Conservation (phyloP, 2,329 filamentous ascomycete genomes). For the Stachybotrys chartarum region DNA sequence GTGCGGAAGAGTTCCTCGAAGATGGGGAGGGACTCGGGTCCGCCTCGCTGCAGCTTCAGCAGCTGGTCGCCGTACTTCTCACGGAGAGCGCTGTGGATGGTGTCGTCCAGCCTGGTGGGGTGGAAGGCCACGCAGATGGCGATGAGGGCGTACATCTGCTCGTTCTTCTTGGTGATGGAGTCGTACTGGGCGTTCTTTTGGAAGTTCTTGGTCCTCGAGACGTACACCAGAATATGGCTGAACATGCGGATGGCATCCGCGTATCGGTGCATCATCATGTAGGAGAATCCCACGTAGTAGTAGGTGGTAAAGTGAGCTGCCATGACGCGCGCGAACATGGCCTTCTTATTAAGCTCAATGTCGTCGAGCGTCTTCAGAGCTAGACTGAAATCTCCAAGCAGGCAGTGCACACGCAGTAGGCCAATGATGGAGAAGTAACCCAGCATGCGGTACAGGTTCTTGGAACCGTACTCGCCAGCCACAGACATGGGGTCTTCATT, state of each 20-base stretch:
- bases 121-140: conserved; percentile 98
- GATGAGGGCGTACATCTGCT: conserved; percentile 99
- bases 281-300: conserved; percentile 99
- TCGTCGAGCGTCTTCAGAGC: conserved; percentile 98
- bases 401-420: conserved; percentile 87
- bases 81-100: conserved; percentile 93
- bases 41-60: conserved; percentile 90
- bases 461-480: conserved; percentile 89
- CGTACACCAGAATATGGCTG: conserved; percentile 98
- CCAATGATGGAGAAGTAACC: conserved; percentile 99
- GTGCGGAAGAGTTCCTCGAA: conserved; percentile 97
- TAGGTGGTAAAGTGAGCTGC: conserved; percentile 99
- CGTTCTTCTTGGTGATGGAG: conserved; percentile 99
- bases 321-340: conserved; percentile 99
- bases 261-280: conserved; percentile 99
- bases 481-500: conserved; percentile 83
- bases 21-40: conserved; percentile 88
- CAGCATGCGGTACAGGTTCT: conserved; percentile 94
- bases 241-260: conserved; percentile 99
- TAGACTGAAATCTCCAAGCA: conserved; percentile 95
- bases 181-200: conserved; percentile 99
- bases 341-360: conserved; percentile 99
- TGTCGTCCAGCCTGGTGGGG: conserved; percentile 94
- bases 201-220: conserved; percentile 99
- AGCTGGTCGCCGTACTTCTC: conserved; percentile 99